Evolutionary conservation across 768 basidiomycete species (phyloP).

Genomic region (Hygrophoropsis aurantiaca): DNA sequence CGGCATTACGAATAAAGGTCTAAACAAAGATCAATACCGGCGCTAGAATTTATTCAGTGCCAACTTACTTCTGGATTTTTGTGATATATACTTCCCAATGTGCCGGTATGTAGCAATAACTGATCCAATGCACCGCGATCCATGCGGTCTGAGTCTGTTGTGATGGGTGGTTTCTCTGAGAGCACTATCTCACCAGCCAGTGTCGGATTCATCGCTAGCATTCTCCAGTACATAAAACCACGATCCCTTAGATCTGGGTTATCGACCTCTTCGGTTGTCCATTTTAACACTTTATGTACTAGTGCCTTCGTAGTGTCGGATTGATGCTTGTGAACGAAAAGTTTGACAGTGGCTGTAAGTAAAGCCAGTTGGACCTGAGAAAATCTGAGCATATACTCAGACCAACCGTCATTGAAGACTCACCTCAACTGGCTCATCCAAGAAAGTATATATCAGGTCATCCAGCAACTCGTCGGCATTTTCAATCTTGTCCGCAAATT

Average conservation of each 20-base stretch:
- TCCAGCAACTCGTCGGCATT: constrained; percentile 96
- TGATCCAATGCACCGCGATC: constrained; percentile 96
- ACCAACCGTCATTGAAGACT: constrained; percentile 23
- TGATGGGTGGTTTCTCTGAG: constrained; percentile 91
- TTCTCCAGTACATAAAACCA: constrained; percentile 99
- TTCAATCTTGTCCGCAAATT: constrained; percentile 93
- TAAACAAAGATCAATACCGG: constrained; percentile 23
- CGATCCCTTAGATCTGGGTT: constrained; percentile 97
- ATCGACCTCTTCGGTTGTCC: constrained; percentile 96
- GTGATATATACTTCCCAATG: constrained; percentile 94
- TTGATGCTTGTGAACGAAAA: constrained; percentile 87
- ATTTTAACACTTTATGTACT: constrained; percentile 93
- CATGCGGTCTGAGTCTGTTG: constrained; percentile 98
- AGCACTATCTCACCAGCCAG: constrained; percentile 90
- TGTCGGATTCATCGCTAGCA: constrained; percentile 89
- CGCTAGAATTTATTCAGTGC: neutral
- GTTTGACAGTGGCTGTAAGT: constrained; percentile 91
- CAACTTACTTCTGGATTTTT: constrained; percentile 86
- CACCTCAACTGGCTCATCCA: constrained; percentile 94
- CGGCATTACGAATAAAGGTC: constrained; percentile 93
- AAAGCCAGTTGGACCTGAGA: constrained; percentile 90
- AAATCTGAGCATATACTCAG: neutral
- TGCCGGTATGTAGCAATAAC: constrained; percentile 89
- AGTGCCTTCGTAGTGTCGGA: constrained; percentile 85
- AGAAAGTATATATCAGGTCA: constrained; percentile 82